A percentile compares a stretch with the other conserved stretches of the same genome.
phyloP scores from a whole-genome alignment of 257 asterid genomes.

The Cynanchum wilfordii region DNA sequence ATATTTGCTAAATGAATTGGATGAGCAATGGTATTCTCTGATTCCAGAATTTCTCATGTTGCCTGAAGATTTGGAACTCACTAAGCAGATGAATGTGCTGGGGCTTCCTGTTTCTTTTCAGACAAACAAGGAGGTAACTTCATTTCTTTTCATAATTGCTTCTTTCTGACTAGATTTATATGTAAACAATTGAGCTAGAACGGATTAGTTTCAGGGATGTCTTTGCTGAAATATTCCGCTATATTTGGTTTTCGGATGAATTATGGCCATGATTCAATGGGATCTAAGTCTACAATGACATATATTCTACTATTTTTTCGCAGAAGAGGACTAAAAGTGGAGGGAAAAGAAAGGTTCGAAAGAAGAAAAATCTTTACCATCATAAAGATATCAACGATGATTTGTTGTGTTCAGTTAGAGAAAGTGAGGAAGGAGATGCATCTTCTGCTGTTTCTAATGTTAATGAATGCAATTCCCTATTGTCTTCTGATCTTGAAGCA shows the following conservation, averaged over 20 bases:
- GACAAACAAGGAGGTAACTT: slow-evolving; percentile 65
- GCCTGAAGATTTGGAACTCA: slow-evolving; percentile 50
- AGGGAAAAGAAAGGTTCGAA: slow-evolving; percentile 41
- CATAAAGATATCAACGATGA: slow-evolving; percentile 20
- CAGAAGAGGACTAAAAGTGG: slow-evolving; percentile 35
- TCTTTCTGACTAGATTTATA: neutral
- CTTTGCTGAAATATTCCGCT: neutral
- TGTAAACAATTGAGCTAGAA: neutral
- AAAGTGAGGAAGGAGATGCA: slow-evolving; percentile 31
- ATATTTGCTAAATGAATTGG: slow-evolving; percentile 1
- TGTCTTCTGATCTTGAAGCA: slow-evolving; percentile 20
- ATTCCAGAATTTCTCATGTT: slow-evolving; percentile 29
- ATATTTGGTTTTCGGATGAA: neutral
- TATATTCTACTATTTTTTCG: slow-evolving; percentile 21
- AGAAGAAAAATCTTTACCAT: slow-evolving; percentile 28
- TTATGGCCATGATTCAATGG: neutral
- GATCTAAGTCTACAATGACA: neutral
- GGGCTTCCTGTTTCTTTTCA: slow-evolving; percentile 86
- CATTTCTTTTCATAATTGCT: slow-evolving; percentile 3
- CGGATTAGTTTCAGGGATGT: neutral
- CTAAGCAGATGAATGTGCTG: slow-evolving; percentile 50
- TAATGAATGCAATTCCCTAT: slow-evolving; percentile 16
- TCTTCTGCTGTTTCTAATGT: slow-evolving; percentile 27
- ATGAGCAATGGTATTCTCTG: slow-evolving; percentile 5
- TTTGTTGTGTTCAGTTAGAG: slow-evolving; percentile 23